Evolutionary conservation across 2,329 filamentous ascomycete genomes (phyloP).

Genomic region (Trichoderma sp.): DNA sequence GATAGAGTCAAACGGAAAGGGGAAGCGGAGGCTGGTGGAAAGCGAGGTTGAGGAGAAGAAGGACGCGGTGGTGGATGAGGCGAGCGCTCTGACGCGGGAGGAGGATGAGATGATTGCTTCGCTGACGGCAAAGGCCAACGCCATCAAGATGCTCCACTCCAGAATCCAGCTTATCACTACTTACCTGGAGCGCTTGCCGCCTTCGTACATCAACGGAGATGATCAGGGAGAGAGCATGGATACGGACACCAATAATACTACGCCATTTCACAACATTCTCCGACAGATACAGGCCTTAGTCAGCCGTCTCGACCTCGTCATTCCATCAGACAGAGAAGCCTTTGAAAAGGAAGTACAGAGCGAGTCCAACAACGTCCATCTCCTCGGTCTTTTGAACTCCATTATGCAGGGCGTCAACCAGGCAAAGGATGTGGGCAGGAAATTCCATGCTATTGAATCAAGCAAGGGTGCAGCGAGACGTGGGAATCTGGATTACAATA

Average conservation of each 20-base stretch:
- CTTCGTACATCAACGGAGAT: conserved; percentile 59
- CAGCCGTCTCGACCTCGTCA: conserved; percentile 77
- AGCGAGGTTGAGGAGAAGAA: conserved; percentile 32
- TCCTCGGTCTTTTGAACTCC: conserved; percentile 73
- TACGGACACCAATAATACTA: conserved; percentile 42
- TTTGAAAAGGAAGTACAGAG: conserved; percentile 72
- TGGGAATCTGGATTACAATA: conserved; percentile 26
- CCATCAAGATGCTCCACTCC: conserved; percentile 87
- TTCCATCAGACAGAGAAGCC: conserved; percentile 65
- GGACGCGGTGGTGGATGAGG: conserved; percentile 40
- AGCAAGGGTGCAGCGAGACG: conserved; percentile 30
- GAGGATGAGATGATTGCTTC: conserved; percentile 64
- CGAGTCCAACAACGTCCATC: conserved; percentile 80
- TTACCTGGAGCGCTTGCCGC: conserved; percentile 76
- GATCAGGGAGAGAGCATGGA: conserved; percentile 41
- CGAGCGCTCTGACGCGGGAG: conserved; percentile 52
- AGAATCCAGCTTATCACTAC: conserved; percentile 69
- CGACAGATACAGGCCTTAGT: conserved; percentile 87
- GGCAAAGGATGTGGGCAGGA: conserved; percentile 73
- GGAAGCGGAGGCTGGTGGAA: conserved; percentile 49
- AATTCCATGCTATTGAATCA: conserved; percentile 63
- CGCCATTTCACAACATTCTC: conserved; percentile 70
- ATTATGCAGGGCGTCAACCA: conserved; percentile 72
- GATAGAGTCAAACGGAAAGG: conserved; percentile 53
- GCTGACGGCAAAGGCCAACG: conserved; percentile 86